These are phyloP conservation scores for Salix viminalis DNA, from an alignment of 345 rosid species.

Conservation along the genomic window DNA sequence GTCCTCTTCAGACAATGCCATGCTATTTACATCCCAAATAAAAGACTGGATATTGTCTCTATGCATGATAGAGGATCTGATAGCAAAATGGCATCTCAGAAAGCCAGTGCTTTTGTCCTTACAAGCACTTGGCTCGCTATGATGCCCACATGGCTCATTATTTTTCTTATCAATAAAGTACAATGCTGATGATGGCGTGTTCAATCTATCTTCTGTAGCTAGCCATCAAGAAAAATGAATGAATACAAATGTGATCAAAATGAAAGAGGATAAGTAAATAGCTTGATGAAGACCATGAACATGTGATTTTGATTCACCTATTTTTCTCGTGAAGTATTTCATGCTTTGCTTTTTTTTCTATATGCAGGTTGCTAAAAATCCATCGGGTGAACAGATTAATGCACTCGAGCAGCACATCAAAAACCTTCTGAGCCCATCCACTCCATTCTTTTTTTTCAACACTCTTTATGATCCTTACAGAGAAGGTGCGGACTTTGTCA, in stretches of 20 bases:
- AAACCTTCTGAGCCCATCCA: conserved; percentile 44
- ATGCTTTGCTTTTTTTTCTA: neutral
- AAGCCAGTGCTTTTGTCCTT: conserved; percentile 11
- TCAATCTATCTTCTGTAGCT: neutral
- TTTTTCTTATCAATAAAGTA: neutral
- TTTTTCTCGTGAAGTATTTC: neutral
- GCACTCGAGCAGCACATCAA: conserved; percentile 51
- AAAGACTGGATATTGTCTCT: neutral
- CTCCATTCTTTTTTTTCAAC: conserved; percentile 48
- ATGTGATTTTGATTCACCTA: neutral
- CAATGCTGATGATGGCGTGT: neutral
- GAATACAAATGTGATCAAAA: neutral
- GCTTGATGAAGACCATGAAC: neutral
- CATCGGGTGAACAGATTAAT: conserved; percentile 47
- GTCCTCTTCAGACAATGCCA: conserved; percentile 2
- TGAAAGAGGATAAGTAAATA: no score
- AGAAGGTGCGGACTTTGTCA: conserved; percentile 46
- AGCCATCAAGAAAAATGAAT: neutral
- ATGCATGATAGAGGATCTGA: conserved; percentile 11
- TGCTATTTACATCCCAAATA: neutral
- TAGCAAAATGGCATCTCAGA: conserved; percentile 16
- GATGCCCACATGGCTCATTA: conserved; percentile 8
- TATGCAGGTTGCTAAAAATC: conserved; percentile 48
- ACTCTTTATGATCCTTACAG: conserved; percentile 56
- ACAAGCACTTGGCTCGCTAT: conserved; percentile 14